Conservation (phyloP, 2,329 filamentous ascomycete genomes). For the Arthroderma sp. region DNA sequence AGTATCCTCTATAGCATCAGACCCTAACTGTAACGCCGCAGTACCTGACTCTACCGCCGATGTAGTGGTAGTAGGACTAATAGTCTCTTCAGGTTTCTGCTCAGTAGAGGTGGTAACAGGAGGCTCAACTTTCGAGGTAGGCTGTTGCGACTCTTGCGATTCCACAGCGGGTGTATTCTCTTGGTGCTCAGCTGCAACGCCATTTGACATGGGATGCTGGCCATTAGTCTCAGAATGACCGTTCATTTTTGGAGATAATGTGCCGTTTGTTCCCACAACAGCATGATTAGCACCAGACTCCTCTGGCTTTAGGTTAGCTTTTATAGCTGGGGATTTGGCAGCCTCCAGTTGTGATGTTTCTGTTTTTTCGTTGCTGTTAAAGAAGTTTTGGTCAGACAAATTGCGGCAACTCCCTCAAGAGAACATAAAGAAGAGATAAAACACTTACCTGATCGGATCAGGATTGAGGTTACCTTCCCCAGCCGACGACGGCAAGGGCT, state of each 20-base stretch:
- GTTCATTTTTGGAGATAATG: constrained; percentile 5
- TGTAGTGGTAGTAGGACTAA: not conserved
- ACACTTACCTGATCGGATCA: too few relatives aligned
- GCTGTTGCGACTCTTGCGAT: not conserved
- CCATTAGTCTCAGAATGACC: not conserved
- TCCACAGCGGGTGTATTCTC: not conserved
- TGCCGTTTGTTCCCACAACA: not conserved
- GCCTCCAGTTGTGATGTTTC: too few relatives aligned
- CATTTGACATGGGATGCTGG: constrained; percentile 1
- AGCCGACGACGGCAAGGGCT: too few relatives aligned
- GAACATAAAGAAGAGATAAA: too few relatives aligned
- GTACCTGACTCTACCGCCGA: constrained; percentile 1
- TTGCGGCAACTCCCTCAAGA: too few relatives aligned
- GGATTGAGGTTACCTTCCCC: too few relatives aligned
- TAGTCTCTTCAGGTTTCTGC: not conserved
- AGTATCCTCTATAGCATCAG: too few relatives aligned
- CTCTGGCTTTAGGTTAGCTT: not conserved
- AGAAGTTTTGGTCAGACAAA: too few relatives aligned
- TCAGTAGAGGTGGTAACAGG: not conserved
- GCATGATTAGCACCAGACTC: not conserved
- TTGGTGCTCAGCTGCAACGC: not conserved
- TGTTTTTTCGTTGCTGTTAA: too few relatives aligned
- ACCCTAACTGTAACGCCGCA: constrained; percentile 1
- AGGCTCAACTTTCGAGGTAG: not conserved
- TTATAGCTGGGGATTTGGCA: not conserved